Conservation (phyloP, 2,329 filamentous ascomycete species). For the Penicillium sp. region DNA sequence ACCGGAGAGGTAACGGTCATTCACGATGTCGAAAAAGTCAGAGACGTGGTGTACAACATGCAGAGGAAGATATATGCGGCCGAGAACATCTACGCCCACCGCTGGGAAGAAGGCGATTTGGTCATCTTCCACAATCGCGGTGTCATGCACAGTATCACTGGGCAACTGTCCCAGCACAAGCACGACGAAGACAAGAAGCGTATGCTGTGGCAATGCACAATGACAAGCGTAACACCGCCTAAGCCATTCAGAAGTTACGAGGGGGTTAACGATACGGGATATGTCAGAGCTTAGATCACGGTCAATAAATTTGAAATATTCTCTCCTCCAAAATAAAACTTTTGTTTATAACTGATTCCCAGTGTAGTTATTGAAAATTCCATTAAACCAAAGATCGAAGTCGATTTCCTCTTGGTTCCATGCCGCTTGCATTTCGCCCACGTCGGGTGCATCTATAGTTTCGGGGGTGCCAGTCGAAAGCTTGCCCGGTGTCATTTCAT, state of each 20-base stretch:
- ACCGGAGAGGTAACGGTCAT: conserved; percentile 9
- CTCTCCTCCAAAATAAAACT: background rate
- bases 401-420: conserved; percentile 25
- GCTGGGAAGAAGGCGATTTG: conserved; percentile 12
- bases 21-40: conserved; percentile 8
- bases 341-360: background rate
- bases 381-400: conserved; percentile 28
- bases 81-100: conserved; percentile 14
- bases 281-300: background rate
- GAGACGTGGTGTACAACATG: conserved; percentile 11
- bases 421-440: conserved; percentile 19
- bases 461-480: conserved; percentile 13
- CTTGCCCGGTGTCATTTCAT: conserved; percentile 16
- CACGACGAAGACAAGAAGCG: conserved; percentile 9
- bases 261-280: conserved; percentile 6
- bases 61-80: conserved; percentile 12
- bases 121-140: conserved; percentile 16
- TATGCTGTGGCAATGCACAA: conserved; percentile 13
- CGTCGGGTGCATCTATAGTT: conserved; percentile 11
- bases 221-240: conserved; percentile 8
- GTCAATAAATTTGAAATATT: background rate
- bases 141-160: conserved; percentile 16
- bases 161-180: conserved; percentile 10
- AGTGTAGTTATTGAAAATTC: conserved; percentile 20
- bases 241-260: conserved; percentile 8